Evolutionary conservation across 495 filamentous ascomycete species (phyloP).

Genomic region (Podospora conica): DNA sequence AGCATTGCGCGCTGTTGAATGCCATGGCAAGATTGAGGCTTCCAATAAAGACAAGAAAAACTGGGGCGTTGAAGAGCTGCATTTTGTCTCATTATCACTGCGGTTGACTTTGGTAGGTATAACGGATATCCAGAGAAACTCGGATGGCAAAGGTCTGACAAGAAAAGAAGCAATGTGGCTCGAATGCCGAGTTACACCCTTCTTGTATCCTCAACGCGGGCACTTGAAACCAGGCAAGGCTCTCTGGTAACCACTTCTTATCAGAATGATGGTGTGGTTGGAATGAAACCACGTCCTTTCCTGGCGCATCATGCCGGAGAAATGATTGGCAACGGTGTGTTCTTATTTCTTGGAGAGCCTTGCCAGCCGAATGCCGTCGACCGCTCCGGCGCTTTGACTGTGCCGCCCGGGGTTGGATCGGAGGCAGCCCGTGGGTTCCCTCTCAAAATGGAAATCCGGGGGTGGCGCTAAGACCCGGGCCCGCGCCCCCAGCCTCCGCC

Average conservation of each 20-base stretch:
- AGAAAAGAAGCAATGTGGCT: neutral
- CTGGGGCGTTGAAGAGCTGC: neutral
- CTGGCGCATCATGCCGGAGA: neutral
- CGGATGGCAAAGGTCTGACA: neutral
- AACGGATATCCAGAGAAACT: neutral
- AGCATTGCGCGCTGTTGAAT: neutral
- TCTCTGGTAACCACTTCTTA: neutral
- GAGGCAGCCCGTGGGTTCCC: neutral
- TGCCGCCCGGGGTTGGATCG: neutral
- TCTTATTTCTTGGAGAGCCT: neutral
- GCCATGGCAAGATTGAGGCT: neutral
- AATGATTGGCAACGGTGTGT: neutral
- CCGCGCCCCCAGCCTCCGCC: neutral
- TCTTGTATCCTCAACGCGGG: neutral
- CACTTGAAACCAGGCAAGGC: neutral
- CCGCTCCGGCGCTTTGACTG: neutral
- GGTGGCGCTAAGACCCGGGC: neutral
- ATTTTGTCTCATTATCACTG: neutral
- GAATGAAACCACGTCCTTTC: neutral
- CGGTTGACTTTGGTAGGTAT: no score
- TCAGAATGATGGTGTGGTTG: neutral
- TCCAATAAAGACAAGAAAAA: neutral
- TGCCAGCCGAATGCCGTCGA: neutral
- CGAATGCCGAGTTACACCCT: neutral
- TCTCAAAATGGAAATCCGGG: neutral